Evolutionary conservation across 1,284 basidiomycete species (phyloP).

Genomic region (Trichosporon asahii): DNA sequence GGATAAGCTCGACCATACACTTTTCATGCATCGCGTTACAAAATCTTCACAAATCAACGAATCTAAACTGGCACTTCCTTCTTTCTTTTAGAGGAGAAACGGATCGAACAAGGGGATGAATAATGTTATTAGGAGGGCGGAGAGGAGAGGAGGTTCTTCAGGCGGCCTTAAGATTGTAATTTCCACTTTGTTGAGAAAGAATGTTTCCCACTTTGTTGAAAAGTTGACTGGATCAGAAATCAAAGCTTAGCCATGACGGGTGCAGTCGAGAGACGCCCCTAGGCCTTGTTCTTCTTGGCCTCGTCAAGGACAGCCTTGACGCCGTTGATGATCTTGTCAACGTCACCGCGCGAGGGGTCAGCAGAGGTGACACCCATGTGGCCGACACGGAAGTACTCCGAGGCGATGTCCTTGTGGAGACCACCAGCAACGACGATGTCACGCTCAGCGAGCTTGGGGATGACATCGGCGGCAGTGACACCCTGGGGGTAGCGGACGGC

Average conservation of each 20-base stretch:
- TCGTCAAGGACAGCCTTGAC: conserved; percentile 60
- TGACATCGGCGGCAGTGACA: conserved; percentile 65
- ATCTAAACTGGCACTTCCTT: conserved; percentile 2
- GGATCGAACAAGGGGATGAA: neutral
- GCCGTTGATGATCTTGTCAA: conserved; percentile 68
- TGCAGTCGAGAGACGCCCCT: conserved; percentile 9
- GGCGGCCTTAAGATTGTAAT: neutral
- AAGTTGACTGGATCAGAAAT: conserved; percentile 8
- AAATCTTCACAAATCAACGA: conserved; percentile 3
- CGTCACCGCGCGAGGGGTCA: conserved; percentile 65
- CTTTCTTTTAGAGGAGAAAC: conserved; percentile 3
- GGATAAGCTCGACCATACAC: conserved; percentile 2
- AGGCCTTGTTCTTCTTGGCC: conserved; percentile 25
- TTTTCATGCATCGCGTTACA: conserved; percentile 5
- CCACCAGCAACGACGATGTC: conserved; percentile 85
- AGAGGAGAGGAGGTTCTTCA: neutral
- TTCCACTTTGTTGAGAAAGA: conserved; percentile 12
- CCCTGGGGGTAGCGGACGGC: conserved; percentile 77
- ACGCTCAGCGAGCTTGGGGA: conserved; percentile 60
- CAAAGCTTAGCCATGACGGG: conserved; percentile 8
- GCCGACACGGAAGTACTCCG: conserved; percentile 58
- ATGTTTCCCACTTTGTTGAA: conserved; percentile 11
- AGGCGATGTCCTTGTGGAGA: conserved; percentile 81
- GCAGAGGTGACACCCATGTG: conserved; percentile 89
- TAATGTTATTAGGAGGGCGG: neutral